phyloP scores from a whole-genome alignment of 371 early-diverging fungal species.

The Entomophthora muscae region DNA sequence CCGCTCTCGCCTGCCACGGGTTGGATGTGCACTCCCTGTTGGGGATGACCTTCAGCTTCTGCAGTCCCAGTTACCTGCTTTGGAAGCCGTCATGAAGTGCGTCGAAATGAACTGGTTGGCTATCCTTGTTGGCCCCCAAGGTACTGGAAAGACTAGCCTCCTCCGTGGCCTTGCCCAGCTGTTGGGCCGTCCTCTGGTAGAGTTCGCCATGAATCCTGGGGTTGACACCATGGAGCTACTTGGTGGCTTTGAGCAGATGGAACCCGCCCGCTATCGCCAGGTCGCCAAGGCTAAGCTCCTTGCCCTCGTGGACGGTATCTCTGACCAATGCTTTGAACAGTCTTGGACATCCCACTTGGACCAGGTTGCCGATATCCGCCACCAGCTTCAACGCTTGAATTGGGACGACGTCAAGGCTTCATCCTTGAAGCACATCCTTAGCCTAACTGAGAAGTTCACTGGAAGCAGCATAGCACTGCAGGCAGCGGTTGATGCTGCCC shows the following conservation, averaged over 20 bases:
- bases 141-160: constrained; percentile 74
- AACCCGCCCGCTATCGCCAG: constrained; percentile 58
- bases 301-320: neutral
- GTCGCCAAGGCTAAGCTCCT: constrained; percentile 18
- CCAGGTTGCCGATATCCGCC: constrained; percentile 14
- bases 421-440: neutral
- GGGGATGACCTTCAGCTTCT: constrained; percentile 39
- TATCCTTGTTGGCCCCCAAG: constrained; percentile 74
- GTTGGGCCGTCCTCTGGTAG: constrained; percentile 63
- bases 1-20: constrained; percentile 37
- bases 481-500: neutral
- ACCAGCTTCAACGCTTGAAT: constrained; percentile 8
- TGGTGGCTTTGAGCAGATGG: constrained; percentile 95
- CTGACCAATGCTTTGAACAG: neutral
- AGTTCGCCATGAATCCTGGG: constrained; percentile 86
- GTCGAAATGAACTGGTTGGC: constrained; percentile 85
- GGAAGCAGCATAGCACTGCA: neutral
- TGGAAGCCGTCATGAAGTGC: constrained; percentile 72
- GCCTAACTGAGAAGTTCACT: neutral
- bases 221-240: constrained; percentile 90
- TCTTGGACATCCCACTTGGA: neutral
- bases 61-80: constrained; percentile 38
- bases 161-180: constrained; percentile 65
- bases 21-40: constrained; percentile 14
- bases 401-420: constrained; percentile 12